Percentiles rank a stretch among this genome's conserved stretches.
phyloP scores from a whole-genome alignment of 1,284 basidiomycete species.

The Sporisorium reilianum region DNA sequence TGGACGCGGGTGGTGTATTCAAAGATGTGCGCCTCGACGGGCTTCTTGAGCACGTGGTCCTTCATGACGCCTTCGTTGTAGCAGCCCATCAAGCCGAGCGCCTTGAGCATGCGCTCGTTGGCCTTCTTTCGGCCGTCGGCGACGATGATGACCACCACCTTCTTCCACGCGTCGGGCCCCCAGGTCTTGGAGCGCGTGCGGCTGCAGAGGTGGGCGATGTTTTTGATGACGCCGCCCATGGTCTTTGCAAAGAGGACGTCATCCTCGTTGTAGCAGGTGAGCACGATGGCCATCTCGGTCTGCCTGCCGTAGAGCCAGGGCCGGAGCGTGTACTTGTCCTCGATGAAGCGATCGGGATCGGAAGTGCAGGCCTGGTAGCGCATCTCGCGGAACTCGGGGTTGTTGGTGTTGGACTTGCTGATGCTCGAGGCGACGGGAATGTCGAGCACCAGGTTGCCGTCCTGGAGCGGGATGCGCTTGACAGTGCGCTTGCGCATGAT shows the following conservation, averaged over 20 bases:
- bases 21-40: constrained; percentile 92
- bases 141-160: constrained; percentile 78
- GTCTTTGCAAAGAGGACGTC: constrained; percentile 93
- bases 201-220: constrained; percentile 76
- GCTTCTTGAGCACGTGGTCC: constrained; percentile 85
- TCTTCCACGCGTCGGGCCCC: constrained; percentile 97
- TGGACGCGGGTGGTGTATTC: constrained; percentile 94
- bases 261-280: constrained; percentile 94
- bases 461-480: constrained; percentile 65
- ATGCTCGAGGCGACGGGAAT: constrained; percentile 66
- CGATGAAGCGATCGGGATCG: constrained; percentile 86
- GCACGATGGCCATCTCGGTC: constrained; percentile 83
- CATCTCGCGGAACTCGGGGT: constrained; percentile 84
- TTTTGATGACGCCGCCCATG: constrained; percentile 90
- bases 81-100: constrained; percentile 74
- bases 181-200: constrained; percentile 93
- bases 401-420: constrained; percentile 74
- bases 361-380: constrained; percentile 68
- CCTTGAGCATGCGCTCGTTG: constrained; percentile 93
- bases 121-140: constrained; percentile 93
- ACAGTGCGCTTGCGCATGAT: constrained; percentile 69
- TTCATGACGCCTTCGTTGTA: constrained; percentile 83
- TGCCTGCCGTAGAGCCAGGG: constrained; percentile 81
- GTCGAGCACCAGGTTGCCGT: constrained; percentile 70
- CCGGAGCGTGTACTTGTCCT: constrained; percentile 83